Evolutionary conservation across 1,139 yeast genomes (phyloP), one percentile per base, ranked within the genome.

Genomic region (Pichia sp.): DNA sequence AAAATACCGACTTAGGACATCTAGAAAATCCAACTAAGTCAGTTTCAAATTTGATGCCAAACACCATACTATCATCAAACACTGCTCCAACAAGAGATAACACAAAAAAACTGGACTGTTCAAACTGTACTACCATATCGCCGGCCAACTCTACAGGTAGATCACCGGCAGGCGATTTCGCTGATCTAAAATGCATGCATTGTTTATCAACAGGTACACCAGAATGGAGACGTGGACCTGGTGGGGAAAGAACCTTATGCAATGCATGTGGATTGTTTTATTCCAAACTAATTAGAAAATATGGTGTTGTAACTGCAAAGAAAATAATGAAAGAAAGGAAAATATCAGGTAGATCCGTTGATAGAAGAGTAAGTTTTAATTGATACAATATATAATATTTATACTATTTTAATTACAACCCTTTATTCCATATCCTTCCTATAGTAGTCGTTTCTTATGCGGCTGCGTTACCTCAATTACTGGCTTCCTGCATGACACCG

Each of bases 191-290:
- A 39, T 39, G 42, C 7, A 13, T 22, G 29, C 42, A 85, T 57
- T 89, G 96, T 67, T 87, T 85, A 25, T 83, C 87, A n/a, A 77
- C 80, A 3, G 88, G 84, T 56, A 88, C 96, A 1, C 96, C 96
- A 0, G 96, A 89, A 70, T 89, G 96, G 96, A 74, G 96, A 59
- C 75, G 90, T 53, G 96, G 96, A 0, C 96, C 96, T 2, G 80
- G 81, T 56, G 96, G 96, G 0, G 86, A 85, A 16, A 74, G 95
- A 49, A 87, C 95, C 0, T 72, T 89, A 54, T 89, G 96, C 68
- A 89, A 89, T 67, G 96, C 96, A 0, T 89, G 96, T 70, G 96
- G 96, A 0, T 73, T 89, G 48, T 87, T 80, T 66, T 89, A 84
- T 67, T 89, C 93, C 30, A 87, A 87, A 65, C 71, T 85, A 51